phyloP scores from a whole-genome alignment of 345 rosid species.

The Melaleuca quinquenervia region DNA sequence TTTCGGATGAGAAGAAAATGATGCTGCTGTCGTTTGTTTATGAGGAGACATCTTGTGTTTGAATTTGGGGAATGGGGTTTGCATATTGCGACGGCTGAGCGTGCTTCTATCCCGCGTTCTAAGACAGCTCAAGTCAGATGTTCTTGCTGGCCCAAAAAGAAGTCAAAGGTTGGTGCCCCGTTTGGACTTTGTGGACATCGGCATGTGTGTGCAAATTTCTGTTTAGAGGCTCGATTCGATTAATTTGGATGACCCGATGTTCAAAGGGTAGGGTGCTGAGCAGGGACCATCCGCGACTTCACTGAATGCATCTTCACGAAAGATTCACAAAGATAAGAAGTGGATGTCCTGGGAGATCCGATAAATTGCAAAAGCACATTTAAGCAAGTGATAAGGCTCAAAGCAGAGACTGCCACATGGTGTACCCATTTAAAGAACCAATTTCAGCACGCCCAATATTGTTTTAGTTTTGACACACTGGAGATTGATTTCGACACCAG shows the following conservation, averaged over 20 bases:
- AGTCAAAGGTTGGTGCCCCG: not conserved
- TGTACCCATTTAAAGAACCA: not conserved
- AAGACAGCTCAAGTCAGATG: not conserved
- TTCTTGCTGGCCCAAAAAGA: not conserved
- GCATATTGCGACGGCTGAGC: not conserved
- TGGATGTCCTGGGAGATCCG: not conserved
- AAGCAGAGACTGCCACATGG: not conserved
- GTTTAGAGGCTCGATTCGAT: not conserved
- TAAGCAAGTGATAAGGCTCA: not conserved
- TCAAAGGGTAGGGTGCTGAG: not conserved
- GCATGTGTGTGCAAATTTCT: not conserved
- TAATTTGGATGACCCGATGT: not conserved
- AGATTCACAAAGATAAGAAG: not conserved
- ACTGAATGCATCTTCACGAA: not conserved
- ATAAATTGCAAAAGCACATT: not conserved
- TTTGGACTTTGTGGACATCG: not conserved
- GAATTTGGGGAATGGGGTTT: not conserved
- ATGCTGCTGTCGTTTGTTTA: not conserved
- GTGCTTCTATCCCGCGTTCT: not conserved
- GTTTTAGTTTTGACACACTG: not conserved
- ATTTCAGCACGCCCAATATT: not conserved
- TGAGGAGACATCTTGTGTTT: not conserved
- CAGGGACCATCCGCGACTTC: not conserved
- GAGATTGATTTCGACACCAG: not conserved
- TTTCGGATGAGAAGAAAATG: not conserved